Evolutionary conservation across 306 rosid species (phyloP).

Genomic region (Hippophae tibetana): DNA sequence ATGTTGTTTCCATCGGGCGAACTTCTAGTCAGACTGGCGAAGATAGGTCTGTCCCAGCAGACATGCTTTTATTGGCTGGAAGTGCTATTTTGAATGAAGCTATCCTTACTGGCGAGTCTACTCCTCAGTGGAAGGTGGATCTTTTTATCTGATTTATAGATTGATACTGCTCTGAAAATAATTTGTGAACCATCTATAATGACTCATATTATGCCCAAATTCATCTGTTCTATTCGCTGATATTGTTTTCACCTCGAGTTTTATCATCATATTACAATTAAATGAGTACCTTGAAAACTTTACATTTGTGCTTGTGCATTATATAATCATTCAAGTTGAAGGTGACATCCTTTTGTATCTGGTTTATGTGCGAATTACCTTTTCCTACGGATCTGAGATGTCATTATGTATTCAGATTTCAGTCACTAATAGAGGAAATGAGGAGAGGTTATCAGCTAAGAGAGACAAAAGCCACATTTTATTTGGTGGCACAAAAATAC

Average conservation of each 20-base stretch:
- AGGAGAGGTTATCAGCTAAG: conserved; percentile 73
- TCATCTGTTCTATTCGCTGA: no score
- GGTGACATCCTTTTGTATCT: conserved; percentile 5
- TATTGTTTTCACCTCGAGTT: no score
- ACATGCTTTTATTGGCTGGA: conserved; percentile 97
- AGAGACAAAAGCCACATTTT: conserved; percentile 83
- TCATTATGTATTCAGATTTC: conserved; percentile 50
- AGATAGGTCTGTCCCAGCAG: conserved; percentile 96
- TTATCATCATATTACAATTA: background rate
- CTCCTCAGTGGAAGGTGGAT: conserved; percentile 98
- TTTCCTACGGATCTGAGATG: background rate
- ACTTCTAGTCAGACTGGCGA: conserved; percentile 74
- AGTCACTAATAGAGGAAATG: conserved; percentile 49
- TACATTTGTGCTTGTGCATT: background rate
- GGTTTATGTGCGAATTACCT: background rate
- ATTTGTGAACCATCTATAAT: no score
- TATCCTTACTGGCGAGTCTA: conserved; percentile 99
- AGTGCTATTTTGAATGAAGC: conserved; percentile 94
- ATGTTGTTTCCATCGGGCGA: conserved; percentile 93
- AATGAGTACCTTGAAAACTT: background rate
- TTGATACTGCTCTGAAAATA: background rate
- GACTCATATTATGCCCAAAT: no score
- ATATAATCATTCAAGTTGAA: background rate
- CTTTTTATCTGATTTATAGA: conserved; percentile 28
- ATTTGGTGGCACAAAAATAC: conserved; percentile 93